Percentiles rank a stretch among this genome's conserved stretches.
Conservation (phyloP, 495 filamentous ascomycete species). For the Corynascus novoguineensis region DNA sequence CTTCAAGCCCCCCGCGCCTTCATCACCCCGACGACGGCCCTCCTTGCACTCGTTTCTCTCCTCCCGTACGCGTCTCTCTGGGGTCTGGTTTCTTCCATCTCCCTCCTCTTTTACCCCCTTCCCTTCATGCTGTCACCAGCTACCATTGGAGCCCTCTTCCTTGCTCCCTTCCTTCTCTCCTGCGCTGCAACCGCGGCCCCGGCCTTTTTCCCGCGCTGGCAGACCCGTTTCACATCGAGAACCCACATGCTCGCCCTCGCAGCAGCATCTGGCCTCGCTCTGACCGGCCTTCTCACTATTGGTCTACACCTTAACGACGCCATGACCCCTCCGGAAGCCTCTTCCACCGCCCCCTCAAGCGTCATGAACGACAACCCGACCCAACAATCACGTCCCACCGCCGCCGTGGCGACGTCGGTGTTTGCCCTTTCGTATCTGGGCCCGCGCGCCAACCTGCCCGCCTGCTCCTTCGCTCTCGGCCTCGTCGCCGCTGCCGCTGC, state of each 20-base stretch:
- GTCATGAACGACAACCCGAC: background rate
- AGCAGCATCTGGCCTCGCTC: constrained; percentile 32
- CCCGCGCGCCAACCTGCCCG: constrained; percentile 32
- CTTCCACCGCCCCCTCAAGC: background rate
- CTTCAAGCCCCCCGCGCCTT: constrained; percentile 42
- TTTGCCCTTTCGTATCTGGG: constrained; percentile 26
- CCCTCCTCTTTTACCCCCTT: constrained; percentile 41
- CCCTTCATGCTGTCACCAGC: constrained; percentile 38
- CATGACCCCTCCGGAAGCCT: constrained; percentile 34
- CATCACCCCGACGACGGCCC: constrained; percentile 39
- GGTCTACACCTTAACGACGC: constrained; percentile 36
- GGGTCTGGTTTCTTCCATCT: constrained; percentile 39
- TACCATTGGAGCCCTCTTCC: constrained; percentile 40
- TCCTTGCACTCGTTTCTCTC: constrained; percentile 40
- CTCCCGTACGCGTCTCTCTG: constrained; percentile 40
- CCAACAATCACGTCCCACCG: background rate
- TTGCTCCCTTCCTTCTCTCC: constrained; percentile 36
- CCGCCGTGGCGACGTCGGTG: background rate
- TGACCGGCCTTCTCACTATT: constrained; percentile 38
- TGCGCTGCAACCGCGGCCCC: constrained; percentile 26
- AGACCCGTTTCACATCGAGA: constrained; percentile 23
- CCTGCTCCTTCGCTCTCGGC: constrained; percentile 36
- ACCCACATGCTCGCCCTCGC: constrained; percentile 29
- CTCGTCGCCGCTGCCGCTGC: constrained; percentile 35
- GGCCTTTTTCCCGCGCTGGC: constrained; percentile 18